Evolutionary conservation across 768 basidiomycete species (phyloP).

Genomic region (Mrakia frigida): DNA sequence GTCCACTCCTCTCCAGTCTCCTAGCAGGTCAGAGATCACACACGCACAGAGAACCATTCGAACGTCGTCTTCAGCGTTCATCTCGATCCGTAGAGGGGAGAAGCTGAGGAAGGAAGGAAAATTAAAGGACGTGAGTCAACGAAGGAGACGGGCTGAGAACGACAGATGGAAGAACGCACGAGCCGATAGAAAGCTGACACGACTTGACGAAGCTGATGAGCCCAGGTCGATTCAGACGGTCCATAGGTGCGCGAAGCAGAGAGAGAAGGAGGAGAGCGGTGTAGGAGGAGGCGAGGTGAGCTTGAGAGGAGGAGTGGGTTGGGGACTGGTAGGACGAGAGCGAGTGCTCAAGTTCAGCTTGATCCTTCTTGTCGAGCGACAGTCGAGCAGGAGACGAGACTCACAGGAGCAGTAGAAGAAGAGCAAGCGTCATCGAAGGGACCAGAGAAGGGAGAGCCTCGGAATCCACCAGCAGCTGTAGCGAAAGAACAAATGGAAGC

Average conservation of each 20-base stretch:
- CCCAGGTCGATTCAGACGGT: conserved; percentile 61
- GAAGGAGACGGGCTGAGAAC: background rate
- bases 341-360: background rate
- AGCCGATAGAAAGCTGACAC: conserved; percentile 77
- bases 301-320: conserved; percentile 54
- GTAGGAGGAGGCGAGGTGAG: conserved; percentile 90
- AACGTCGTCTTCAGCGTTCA: conserved; percentile 59
- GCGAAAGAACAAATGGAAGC: conserved; percentile 12
- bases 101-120: conserved; percentile 1
- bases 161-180: conserved; percentile 51
- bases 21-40: conserved; percentile 68
- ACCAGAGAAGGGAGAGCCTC: conserved; percentile 29
- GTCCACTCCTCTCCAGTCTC: conserved; percentile 72
- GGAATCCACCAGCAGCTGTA: conserved; percentile 22
- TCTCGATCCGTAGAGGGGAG: conserved; percentile 24
- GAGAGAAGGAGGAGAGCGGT: conserved; percentile 77
- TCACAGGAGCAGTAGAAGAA: background rate
- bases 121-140: background rate
- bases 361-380: no score
- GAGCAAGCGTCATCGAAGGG: background rate
- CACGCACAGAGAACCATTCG: conserved; percentile 84
- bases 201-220: conserved; percentile 61
- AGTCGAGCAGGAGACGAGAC: background rate
- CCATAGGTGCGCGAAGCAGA: conserved; percentile 80
- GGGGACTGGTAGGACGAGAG: background rate